A percentile compares a stretch with the other conserved stretches of the same genome.
Conservation (phyloP, 2,329 filamentous ascomycete species). For the Phoma sp. region DNA sequence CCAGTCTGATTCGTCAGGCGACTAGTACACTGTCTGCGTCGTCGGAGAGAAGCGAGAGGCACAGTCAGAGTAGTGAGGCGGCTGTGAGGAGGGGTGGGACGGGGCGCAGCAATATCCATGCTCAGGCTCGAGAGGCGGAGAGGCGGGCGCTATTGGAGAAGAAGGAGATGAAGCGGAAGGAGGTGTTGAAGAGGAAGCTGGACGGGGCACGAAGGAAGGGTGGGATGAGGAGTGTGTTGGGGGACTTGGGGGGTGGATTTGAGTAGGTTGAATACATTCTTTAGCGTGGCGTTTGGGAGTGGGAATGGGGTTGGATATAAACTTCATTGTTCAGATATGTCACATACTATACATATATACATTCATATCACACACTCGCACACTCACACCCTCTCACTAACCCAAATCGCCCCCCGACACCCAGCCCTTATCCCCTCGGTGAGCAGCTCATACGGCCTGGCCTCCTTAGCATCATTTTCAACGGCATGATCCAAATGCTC, state of each 20-base stretch:
- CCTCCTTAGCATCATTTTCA: constrained; percentile 89
- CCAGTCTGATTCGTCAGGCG: constrained; percentile 73
- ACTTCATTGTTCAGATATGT: background rate
- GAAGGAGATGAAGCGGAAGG: constrained; percentile 58
- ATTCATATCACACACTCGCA: constrained; percentile 50
- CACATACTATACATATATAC: background rate
- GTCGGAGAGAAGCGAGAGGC: constrained; percentile 32
- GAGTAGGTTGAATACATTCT: constrained; percentile 29
- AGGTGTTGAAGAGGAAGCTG: constrained; percentile 55
- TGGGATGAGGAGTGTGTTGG: constrained; percentile 43
- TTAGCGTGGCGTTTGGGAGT: background rate
- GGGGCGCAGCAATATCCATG: constrained; percentile 67
- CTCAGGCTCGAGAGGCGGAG: constrained; percentile 65
- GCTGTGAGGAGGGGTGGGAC: constrained; percentile 57
- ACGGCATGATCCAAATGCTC: constrained; percentile 97
- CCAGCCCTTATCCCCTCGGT: constrained; percentile 88
- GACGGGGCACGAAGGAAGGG: constrained; percentile 30
- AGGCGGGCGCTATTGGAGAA: constrained; percentile 58
- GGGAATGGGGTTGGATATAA: background rate
- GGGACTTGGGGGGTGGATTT: constrained; percentile 43
- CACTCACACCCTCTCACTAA: constrained; percentile 74
- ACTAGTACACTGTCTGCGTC: constrained; percentile 61
- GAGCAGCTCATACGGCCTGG: constrained; percentile 85
- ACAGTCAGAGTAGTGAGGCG: constrained; percentile 29
- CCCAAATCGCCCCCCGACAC: constrained; percentile 90